Evolutionary conservation across 805 yeast species (phyloP).

Genomic region (Candida takata): DNA sequence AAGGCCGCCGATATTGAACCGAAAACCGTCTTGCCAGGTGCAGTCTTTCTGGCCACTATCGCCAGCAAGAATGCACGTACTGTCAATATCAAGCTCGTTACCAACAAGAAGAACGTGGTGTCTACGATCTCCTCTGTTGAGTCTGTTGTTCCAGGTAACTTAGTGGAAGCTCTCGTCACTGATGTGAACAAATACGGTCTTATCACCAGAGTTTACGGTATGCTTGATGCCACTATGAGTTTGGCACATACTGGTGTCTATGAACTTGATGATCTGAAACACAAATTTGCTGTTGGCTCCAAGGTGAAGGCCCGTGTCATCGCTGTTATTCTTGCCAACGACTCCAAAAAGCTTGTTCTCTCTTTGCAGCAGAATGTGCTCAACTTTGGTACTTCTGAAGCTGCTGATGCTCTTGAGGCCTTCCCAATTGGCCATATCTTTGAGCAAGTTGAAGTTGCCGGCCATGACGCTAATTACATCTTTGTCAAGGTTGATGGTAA

Average conservation of each 20-base stretch:
- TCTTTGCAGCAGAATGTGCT: slow-evolving; percentile 56
- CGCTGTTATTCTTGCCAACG: slow-evolving; percentile 46
- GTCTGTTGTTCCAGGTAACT: slow-evolving; percentile 78
- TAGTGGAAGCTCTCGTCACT: slow-evolving; percentile 66
- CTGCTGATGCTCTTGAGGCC: slow-evolving; percentile 39
- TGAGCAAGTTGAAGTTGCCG: slow-evolving; percentile 53
- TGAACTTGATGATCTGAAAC: slow-evolving; percentile 41
- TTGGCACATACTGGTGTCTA: slow-evolving; percentile 55
- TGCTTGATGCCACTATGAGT: slow-evolving; percentile 64
- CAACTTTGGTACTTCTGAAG: slow-evolving; percentile 13
- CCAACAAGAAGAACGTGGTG: slow-evolving; percentile 39
- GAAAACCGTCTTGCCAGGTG: slow-evolving; percentile 46
- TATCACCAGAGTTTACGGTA: slow-evolving; percentile 65
- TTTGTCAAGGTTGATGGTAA: slow-evolving; percentile 52
- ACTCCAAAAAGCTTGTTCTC: slow-evolving; percentile 52
- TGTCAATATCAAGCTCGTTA: slow-evolving; percentile 46
- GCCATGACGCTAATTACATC: slow-evolving; percentile 49
- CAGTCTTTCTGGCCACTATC: slow-evolving; percentile 59
- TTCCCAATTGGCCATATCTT: slow-evolving; percentile 69
- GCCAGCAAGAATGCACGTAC: slow-evolving; percentile 47
- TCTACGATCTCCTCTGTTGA: slow-evolving; percentile 65
- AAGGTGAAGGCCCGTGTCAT: slow-evolving; percentile 63
- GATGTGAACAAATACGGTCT: slow-evolving; percentile 57
- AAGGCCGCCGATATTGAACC: slow-evolving; percentile 30
- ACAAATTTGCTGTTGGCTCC: slow-evolving; percentile 62